A percentile compares a stretch with the other conserved stretches of the same genome.
These are phyloP conservation scores for Hygrocybe coccinea DNA, from an alignment of 768 basidiomycete species.

Conservation along the genomic window DNA sequence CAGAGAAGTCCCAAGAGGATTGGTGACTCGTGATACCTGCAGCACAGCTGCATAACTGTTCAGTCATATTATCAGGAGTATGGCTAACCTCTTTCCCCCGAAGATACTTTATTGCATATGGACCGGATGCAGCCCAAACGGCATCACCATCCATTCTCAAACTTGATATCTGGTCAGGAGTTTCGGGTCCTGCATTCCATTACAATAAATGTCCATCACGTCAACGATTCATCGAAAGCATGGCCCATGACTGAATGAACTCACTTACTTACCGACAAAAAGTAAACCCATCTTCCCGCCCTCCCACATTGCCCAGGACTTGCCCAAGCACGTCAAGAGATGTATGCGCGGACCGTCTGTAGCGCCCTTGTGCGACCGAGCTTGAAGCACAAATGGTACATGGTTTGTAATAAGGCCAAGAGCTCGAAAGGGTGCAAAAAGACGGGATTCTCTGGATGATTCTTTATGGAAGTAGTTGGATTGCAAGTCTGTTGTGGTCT, in stretches of 20 bases:
- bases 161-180: conserved; percentile 63
- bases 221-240: not conserved
- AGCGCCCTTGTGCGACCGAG: conserved; percentile 77
- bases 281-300: conserved; percentile 87
- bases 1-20: conserved; percentile 59
- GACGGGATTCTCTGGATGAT: conserved; percentile 35
- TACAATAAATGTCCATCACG: not conserved
- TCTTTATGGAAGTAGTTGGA: conserved; percentile 13
- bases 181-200: conserved; percentile 67
- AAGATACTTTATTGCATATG: conserved; percentile 66
- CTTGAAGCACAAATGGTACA: conserved; percentile 84
- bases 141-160: conserved; percentile 81
- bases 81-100: conserved; percentile 77
- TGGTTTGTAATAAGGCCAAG: conserved; percentile 92
- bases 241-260: not conserved
- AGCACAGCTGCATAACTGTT: conserved; percentile 8
- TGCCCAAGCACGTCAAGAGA: conserved; percentile 81
- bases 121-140: conserved; percentile 76
- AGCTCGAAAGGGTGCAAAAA: conserved; percentile 93
- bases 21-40: conserved; percentile 55
- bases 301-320: conserved; percentile 94
- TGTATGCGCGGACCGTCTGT: conserved; percentile 79
- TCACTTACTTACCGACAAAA: conserved; percentile 76
- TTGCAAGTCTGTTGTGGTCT: not conserved
- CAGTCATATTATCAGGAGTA: not conserved